Evolutionary conservation across 768 basidiomycete species (phyloP).

Genomic region (Omphalotus guepiniiformis): DNA sequence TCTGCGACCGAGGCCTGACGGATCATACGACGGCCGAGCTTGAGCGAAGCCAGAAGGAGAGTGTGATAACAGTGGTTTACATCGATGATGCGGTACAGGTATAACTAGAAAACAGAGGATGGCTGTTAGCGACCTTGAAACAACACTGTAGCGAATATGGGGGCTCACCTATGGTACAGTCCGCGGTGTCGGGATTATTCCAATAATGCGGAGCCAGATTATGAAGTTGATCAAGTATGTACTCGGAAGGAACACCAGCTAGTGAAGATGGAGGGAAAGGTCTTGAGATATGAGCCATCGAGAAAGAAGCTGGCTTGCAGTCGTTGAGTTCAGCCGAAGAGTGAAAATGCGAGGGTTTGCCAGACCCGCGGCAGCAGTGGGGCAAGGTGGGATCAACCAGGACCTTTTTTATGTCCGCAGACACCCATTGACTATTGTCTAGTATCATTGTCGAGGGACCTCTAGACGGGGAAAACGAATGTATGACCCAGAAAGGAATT

Average conservation of each 20-base stretch:
- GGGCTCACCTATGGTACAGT: constrained; percentile 70
- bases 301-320: constrained; percentile 15
- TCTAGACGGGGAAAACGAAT: too few relatives aligned
- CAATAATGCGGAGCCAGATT: constrained; percentile 64
- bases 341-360: constrained; percentile 28
- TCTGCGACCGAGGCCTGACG: constrained; percentile 41
- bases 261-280: constrained; percentile 64
- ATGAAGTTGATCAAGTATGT: constrained; percentile 68
- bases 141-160: not conserved
- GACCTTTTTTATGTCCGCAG: constrained; percentile 26
- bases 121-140: not conserved
- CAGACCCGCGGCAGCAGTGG: constrained; percentile 39
- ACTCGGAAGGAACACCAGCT: constrained; percentile 63
- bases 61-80: constrained; percentile 6
- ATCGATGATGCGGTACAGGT: constrained; percentile 36
- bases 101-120: constrained; percentile 34
- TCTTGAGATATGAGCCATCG: constrained; percentile 39
- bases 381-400: constrained; percentile 22
- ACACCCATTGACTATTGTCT: constrained; percentile 27
- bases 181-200: constrained; percentile 71
- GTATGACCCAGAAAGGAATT: too few relatives aligned
- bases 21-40: constrained; percentile 33
- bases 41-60: constrained; percentile 16
- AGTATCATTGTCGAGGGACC: constrained; percentile 21
- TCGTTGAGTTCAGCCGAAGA: constrained; percentile 13